Base-by-base conservation (phyloP, 345 rosid genomes). In the Cardamine occulta region DNA sequence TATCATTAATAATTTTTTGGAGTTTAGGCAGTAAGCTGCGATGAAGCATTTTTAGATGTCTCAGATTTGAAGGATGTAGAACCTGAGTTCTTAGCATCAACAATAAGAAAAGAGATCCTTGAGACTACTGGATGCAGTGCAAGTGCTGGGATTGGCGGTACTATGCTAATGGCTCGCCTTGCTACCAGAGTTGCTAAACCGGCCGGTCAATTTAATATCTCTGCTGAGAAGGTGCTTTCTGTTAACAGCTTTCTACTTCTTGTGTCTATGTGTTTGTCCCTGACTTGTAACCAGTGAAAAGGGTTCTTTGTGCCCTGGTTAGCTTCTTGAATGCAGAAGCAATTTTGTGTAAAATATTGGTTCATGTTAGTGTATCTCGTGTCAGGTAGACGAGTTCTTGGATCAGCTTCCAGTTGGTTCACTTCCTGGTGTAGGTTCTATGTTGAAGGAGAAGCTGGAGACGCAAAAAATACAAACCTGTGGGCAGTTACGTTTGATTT, bases 181-280 rank as follows among this genome's bases (percentile, higher is more conserved):
- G 98, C 98, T 77, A 94, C 98, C 42, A 85, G 89, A 75, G 79
- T 85, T 58, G 98, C 98, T 52, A 94, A 94, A 82, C 97, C 98
- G 54, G 78, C 91, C 72, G 97, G 98, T 76, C 98, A 94, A 81
- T 88, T 85, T 66, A 82, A 74, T 79, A 88, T 94, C 74, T 73
- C 89, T 71, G 74, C 82, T 70, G 89, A 83, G 65, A 82, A 34
- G 88, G 97, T 93, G 68, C 70, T 74, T 73, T 65, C 37, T 13
- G 21, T 23, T 49, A 64, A 65, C 2, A 14, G 37, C 37, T 65
- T 49, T 56, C 21, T 64, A 2, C 28, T 42, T 14, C 11, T 39
- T 56, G 44, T 2, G 6, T 56, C 7, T 56, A 8, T 18, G 17
- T 56, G 35, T 65, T 39, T 21, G 34, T 55, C 28, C 12, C 28